These are phyloP conservation scores for Penicillium cinerascens DNA, from an alignment of 495 filamentous ascomycete genomes.

Conservation along the genomic window DNA sequence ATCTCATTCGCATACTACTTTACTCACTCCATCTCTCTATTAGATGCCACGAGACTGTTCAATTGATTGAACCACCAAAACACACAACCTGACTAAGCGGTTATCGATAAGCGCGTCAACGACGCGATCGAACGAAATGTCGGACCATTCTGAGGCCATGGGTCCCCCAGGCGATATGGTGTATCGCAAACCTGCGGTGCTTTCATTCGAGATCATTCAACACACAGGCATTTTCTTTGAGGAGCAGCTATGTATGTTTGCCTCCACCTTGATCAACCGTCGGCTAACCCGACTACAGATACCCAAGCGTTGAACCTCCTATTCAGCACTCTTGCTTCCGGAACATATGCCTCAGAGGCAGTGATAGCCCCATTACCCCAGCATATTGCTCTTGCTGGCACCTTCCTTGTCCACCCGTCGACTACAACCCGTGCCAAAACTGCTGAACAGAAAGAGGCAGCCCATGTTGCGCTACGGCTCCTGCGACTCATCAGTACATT, in stretches of 20 bases:
- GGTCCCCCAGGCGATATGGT: slow-evolving; percentile 14
- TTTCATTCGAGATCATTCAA: slow-evolving; percentile 60
- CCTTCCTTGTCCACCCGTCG: slow-evolving; percentile 65
- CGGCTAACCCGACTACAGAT: slow-evolving; percentile 45
- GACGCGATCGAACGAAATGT: slow-evolving; percentile 10
- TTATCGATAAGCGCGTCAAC: slow-evolving; percentile 33
- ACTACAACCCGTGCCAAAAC: slow-evolving; percentile 61
- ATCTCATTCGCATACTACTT: neutral
- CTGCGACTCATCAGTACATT: slow-evolving; percentile 52
- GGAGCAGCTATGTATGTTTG: slow-evolving; percentile 62
- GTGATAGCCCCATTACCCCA: slow-evolving; percentile 49
- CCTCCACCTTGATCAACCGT: neutral
- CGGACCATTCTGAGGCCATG: slow-evolving; percentile 16
- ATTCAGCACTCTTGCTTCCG: slow-evolving; percentile 57
- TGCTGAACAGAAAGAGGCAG: slow-evolving; percentile 48
- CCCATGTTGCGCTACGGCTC: slow-evolving; percentile 54
- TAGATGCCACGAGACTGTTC: neutral
- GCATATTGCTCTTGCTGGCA: slow-evolving; percentile 65
- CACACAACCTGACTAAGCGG: slow-evolving; percentile 1
- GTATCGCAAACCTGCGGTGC: slow-evolving; percentile 50
- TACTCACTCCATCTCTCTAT: neutral
- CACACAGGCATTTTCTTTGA: slow-evolving; percentile 72
- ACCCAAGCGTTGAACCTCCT: slow-evolving; percentile 66
- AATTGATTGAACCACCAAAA: neutral
- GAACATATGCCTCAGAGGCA: slow-evolving; percentile 40